Evolutionary conservation across 768 basidiomycete species (phyloP).

Genomic region (Trametes coccinea): DNA sequence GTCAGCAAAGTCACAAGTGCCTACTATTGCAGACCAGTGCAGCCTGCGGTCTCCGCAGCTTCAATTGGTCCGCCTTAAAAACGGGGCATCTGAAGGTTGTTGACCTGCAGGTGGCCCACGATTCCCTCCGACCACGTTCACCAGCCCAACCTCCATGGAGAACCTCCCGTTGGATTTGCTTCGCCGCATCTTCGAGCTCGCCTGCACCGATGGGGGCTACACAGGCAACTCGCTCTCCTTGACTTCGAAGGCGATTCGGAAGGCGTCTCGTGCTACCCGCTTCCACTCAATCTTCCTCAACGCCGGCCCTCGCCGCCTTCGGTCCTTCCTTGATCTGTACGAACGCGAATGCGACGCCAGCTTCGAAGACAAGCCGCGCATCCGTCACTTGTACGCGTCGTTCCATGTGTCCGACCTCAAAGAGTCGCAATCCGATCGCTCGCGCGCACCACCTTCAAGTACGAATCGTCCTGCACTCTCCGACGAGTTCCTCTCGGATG

Average conservation of each 20-base stretch:
- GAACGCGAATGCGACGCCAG: background rate
- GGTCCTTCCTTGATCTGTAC: background rate
- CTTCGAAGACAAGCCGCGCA: background rate
- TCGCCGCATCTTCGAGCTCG: background rate
- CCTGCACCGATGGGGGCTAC: background rate
- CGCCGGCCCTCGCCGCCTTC: background rate
- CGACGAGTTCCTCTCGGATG: too few species aligned
- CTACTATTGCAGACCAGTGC: too few species aligned
- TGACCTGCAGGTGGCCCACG: too few species aligned
- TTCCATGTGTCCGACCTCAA: background rate
- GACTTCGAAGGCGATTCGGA: background rate
- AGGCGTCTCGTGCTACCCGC: background rate
- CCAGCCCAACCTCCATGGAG: background rate
- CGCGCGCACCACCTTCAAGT: background rate
- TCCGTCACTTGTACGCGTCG: background rate
- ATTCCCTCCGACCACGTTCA: too few species aligned
- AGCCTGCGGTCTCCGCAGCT: too few species aligned
- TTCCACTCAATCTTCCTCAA: background rate
- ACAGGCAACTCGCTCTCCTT: background rate
- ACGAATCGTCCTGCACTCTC: too few species aligned
- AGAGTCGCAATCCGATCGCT: background rate
- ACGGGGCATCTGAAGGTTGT: too few species aligned
- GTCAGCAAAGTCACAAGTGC: too few species aligned
- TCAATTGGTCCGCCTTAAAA: too few species aligned
- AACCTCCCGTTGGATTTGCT: background rate